Evolutionary conservation across 495 filamentous ascomycete genomes (phyloP).

Genomic region (Alectoria sarmentosa): DNA sequence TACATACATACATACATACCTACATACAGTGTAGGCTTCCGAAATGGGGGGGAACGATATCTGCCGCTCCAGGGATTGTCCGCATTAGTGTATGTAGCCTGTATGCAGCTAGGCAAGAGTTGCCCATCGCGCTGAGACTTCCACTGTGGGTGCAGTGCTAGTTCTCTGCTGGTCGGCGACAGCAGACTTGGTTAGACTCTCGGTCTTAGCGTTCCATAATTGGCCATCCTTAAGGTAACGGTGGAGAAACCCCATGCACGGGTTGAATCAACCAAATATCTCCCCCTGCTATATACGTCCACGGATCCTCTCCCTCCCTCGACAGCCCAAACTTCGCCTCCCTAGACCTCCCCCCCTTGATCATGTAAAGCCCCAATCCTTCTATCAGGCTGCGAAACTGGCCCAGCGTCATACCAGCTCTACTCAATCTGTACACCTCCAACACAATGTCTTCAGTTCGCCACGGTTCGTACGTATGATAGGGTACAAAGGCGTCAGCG

Average conservation of each 20-base stretch:
- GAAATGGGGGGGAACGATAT: not conserved
- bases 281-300: not conserved
- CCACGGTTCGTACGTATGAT: not conserved
- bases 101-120: not conserved
- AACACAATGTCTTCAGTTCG: not conserved
- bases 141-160: not conserved
- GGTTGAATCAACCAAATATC: not conserved
- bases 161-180: not conserved
- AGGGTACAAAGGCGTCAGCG: not conserved
- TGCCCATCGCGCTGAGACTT: not conserved
- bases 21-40: not conserved
- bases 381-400: not conserved
- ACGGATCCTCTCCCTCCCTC: not conserved
- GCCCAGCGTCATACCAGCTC: not conserved
- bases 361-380: not conserved
- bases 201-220: too few relatives aligned
- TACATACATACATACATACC: too few relatives aligned
- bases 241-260: not conserved
- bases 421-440: not conserved
- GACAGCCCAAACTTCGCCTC: not conserved
- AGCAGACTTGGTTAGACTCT: too few relatives aligned
- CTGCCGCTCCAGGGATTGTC: not conserved
- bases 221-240: too few relatives aligned
- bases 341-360: not conserved
- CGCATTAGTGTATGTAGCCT: not conserved